Conservation (phyloP, 345 rosid species). For the Adansonia digitata region DNA sequence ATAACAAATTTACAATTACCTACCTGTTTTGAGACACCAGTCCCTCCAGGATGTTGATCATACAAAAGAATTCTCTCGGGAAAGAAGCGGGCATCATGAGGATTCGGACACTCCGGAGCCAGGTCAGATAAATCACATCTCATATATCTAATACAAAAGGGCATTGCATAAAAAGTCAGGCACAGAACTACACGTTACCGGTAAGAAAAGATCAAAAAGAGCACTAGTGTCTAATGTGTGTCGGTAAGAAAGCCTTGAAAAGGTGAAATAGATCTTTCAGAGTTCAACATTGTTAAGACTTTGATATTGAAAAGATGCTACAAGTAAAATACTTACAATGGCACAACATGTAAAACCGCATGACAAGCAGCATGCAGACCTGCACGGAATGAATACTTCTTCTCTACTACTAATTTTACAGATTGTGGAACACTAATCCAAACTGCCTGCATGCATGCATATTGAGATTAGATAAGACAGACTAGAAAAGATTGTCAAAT, state of each 20-base stretch:
- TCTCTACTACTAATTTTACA: slow-evolving; percentile 44
- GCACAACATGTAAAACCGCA: slow-evolving; percentile 78
- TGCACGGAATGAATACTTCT: slow-evolving; percentile 40
- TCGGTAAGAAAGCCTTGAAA: background rate
- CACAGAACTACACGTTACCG: background rate
- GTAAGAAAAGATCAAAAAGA: background rate
- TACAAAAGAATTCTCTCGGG: slow-evolving; percentile 77
- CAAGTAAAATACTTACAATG: slow-evolving; percentile 42
- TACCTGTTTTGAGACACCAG: slow-evolving; percentile 81
- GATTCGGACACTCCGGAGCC: slow-evolving; percentile 89
- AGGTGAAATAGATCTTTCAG: background rate
- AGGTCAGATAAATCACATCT: slow-evolving; percentile 81
- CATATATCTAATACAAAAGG: slow-evolving; percentile 41
- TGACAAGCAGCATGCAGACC: slow-evolving; percentile 97
- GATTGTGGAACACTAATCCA: slow-evolving; percentile 79
- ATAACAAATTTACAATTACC: slow-evolving; percentile 8
- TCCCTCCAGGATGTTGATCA: slow-evolving; percentile 91
- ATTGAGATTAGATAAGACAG: slow-evolving; percentile 7
- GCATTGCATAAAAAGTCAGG: slow-evolving; percentile 7
- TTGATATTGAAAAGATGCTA: background rate
- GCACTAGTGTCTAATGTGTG: background rate
- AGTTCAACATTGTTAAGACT: slow-evolving; percentile 1
- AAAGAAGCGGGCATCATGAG: slow-evolving; percentile 47
- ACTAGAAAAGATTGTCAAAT: background rate
- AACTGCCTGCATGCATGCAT: slow-evolving; percentile 54